Conservation (phyloP, 345 rosid species). For the Linum trigynum region DNA sequence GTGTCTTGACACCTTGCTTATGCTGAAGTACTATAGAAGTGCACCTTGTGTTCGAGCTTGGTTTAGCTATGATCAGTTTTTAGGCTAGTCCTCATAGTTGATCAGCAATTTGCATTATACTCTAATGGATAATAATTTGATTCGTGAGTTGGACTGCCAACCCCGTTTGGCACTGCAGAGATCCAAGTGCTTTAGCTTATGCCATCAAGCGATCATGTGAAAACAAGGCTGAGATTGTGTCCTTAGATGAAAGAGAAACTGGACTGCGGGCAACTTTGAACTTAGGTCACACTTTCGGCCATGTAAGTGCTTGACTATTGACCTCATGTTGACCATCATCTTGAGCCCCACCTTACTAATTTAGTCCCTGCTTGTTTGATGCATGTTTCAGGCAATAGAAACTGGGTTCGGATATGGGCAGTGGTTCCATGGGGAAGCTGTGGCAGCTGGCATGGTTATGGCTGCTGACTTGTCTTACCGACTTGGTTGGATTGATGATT, state of each 20-base stretch:
- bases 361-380: slow-evolving; percentile 6
- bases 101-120: neutral
- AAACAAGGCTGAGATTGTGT: slow-evolving; percentile 94
- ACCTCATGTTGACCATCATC: neutral
- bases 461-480: slow-evolving; percentile 98
- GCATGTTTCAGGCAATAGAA: slow-evolving; percentile 74
- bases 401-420: slow-evolving; percentile 85
- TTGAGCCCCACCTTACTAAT: neutral
- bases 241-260: slow-evolving; percentile 94
- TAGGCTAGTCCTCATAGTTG: neutral
- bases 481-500: slow-evolving; percentile 93
- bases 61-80: neutral
- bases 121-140: neutral
- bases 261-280: slow-evolving; percentile 90
- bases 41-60: neutral
- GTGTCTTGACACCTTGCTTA: neutral
- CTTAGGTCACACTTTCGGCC: slow-evolving; percentile 97
- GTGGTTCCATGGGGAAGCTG: slow-evolving; percentile 99
- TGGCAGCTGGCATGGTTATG: slow-evolving; percentile 97
- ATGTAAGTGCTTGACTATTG: slow-evolving; percentile 44
- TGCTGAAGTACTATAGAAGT: no score
- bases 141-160: neutral
- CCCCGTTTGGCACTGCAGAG: slow-evolving; percentile 36
- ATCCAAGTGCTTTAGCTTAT: slow-evolving; percentile 73
- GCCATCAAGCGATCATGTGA: slow-evolving; percentile 96